Conservation (phyloP, 202 grass and related monocot species). For the Panicum hallii region DNA sequence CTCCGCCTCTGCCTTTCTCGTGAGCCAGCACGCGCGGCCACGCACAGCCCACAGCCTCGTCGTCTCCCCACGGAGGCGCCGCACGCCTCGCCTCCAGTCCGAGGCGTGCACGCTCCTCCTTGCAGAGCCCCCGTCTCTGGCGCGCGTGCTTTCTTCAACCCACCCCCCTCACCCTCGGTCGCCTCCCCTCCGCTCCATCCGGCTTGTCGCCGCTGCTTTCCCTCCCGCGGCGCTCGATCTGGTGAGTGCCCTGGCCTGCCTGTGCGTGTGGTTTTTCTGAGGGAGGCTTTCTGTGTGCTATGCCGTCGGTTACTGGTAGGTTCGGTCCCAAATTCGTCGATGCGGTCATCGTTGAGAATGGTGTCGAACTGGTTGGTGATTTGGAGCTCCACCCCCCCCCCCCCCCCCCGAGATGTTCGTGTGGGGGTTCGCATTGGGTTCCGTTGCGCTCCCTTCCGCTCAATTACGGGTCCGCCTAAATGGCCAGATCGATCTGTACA, state of each 20-base stretch:
- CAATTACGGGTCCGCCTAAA: not conserved
- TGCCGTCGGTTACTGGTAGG: no score
- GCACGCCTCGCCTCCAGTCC: slow-evolving; percentile 16
- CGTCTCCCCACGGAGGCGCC: not conserved
- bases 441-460: not conserved
- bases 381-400: no score
- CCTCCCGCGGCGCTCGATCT: not conserved
- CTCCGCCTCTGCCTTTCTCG: not conserved
- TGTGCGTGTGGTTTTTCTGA: not conserved
- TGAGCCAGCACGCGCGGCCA: not conserved
- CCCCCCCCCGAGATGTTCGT: no score
- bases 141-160: not conserved
- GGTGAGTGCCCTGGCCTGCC: slow-evolving; percentile 34
- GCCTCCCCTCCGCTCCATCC: not conserved
- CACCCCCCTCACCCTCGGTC: not conserved
- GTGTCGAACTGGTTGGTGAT: not conserved
- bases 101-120: slow-evolving; percentile 37
- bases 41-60: not conserved
- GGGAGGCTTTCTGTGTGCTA: not conserved
- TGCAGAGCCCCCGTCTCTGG: not conserved
- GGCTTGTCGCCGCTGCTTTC: not conserved
- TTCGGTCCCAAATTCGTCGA: not conserved
- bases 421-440: not conserved
- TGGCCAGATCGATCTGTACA: slow-evolving; percentile 2
- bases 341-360: not conserved